Base-by-base conservation (phyloP, 306 rosid genomes). In the Adenanthera pavonina region DNA sequence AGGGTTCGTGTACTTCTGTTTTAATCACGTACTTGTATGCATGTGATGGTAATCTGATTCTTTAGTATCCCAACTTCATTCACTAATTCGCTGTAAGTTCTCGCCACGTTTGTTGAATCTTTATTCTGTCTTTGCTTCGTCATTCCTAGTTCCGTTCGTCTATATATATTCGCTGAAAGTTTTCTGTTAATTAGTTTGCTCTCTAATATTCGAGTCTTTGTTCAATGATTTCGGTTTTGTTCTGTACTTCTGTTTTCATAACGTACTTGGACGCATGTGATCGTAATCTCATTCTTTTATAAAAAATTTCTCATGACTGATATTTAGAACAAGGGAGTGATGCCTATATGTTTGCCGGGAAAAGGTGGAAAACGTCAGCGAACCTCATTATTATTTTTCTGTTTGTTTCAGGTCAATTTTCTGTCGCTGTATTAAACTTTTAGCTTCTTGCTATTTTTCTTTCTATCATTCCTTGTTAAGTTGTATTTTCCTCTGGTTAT, bases 71-170 rank as follows among this genome's bases (percentile, higher is more conserved):
- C 82, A 84, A 79, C 76, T 88, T 87, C 34, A 80, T 77, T 74
- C 79, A 17, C 49, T 72, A 57, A 72, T 91, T 88, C 60, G 59
- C 77, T 6, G 92, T 83, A 40, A 80, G 86, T 79, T 74, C 30
- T 25, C 30, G 30, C 30, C 30, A 25, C 30, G 30, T 25, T 25
- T 25, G 30, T 25, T 25, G 30, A 25, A 25, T 25, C 30, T 25
- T 25, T 25, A 25, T 25, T 25, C 30, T 25, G 30, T 25, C 30
- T 25, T 25, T 25, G 30, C 30, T 25, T 25, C 30, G 30, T 25
- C 30, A 25, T 25, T 25, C 30, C 30, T 25, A 25, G 30, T 25
- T 25, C 30, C 30, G 30, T 25, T 25, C 30, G 1, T 25, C 30
- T 25, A 25, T 25, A 25, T 25, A 25, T 25, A 25, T 25, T 25